Percentiles rank a stretch among this genome's conserved stretches.
phyloP scores from a whole-genome alignment of 768 basidiomycete species.

The Tremella yokohamensis region DNA sequence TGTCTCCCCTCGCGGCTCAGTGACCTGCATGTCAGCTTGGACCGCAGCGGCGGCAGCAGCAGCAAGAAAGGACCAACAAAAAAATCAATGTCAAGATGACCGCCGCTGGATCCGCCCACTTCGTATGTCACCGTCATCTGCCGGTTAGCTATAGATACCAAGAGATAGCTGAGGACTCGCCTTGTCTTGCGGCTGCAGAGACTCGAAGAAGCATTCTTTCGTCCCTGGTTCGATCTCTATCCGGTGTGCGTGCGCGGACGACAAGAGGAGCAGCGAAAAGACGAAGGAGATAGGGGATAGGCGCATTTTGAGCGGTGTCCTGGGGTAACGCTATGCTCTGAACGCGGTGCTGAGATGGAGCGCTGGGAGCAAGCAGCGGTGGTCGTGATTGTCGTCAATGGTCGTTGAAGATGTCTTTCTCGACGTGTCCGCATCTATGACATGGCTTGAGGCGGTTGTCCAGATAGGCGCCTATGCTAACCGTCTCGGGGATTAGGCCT shows the following conservation, averaged over 20 bases:
- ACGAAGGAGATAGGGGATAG: constrained; percentile 5
- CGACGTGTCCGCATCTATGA: too few species aligned
- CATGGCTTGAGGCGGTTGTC: too few species aligned
- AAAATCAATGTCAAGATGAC: constrained; percentile 95
- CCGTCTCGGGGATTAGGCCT: too few species aligned
- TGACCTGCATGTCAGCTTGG: constrained; percentile 58
- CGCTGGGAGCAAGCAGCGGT: too few species aligned
- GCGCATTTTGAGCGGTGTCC: neutral
- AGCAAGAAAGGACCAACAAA: constrained; percentile 60
- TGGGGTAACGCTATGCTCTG: too few species aligned
- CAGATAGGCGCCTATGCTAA: too few species aligned
- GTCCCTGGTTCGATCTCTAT: constrained; percentile 49
- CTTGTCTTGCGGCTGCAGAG: constrained; percentile 49
- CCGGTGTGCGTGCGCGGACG: constrained; percentile 32
- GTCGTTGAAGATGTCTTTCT: too few species aligned
- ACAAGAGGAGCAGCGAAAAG: constrained; percentile 12
- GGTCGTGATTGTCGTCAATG: too few species aligned
- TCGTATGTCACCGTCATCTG: constrained; percentile 99
- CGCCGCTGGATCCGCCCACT: constrained; percentile 68
- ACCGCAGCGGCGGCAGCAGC: neutral
- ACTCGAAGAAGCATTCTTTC: constrained; percentile 50
- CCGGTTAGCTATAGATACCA: neutral
- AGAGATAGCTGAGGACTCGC: constrained; percentile 23
- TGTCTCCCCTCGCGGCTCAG: constrained; percentile 66
- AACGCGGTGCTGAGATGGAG: too few species aligned